phyloP scores from a whole-genome alignment of 768 basidiomycete genomes.

The Clavaria fumosa region DNA sequence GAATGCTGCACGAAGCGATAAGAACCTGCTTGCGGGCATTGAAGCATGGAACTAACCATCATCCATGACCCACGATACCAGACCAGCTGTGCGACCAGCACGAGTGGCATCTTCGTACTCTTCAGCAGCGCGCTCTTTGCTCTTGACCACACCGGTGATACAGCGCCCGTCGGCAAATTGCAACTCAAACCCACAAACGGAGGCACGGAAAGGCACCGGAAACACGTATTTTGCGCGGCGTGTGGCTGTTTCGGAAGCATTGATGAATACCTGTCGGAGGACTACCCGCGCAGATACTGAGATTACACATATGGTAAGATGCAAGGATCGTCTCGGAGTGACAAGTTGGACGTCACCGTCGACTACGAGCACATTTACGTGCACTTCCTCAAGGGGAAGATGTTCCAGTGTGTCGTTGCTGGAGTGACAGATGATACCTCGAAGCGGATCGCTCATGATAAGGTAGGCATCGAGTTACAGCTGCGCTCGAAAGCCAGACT shows the following conservation, averaged over 20 bases:
- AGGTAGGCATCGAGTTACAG: too few relatives aligned
- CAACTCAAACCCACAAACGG: slow-evolving; percentile 40
- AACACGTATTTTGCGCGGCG: slow-evolving; percentile 38
- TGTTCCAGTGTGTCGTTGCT: slow-evolving; percentile 14
- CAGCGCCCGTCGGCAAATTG: slow-evolving; percentile 26
- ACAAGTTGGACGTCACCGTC: slow-evolving; percentile 22
- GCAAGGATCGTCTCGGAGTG: background rate
- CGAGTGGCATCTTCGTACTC: slow-evolving; percentile 26
- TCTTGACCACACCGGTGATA: slow-evolving; percentile 32
- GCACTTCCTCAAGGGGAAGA: slow-evolving; percentile 28
- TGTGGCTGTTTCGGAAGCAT: slow-evolving; percentile 23
- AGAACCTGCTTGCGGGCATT: background rate
- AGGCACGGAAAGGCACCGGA: slow-evolving; percentile 39
- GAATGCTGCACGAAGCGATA: slow-evolving; percentile 25
- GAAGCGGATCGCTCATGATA: slow-evolving; percentile 9
- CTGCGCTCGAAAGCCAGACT: too few relatives aligned
- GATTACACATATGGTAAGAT: slow-evolving; percentile 1
- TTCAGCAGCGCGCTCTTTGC: slow-evolving; percentile 27
- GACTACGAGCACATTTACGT: slow-evolving; percentile 25
- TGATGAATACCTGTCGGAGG: slow-evolving; percentile 26
- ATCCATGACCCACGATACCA: slow-evolving; percentile 34
- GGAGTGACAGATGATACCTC: slow-evolving; percentile 20
- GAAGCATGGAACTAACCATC: slow-evolving; percentile 28
- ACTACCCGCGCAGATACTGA: slow-evolving; percentile 31
- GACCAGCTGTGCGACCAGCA: slow-evolving; percentile 26